These are phyloP conservation scores for Colletotrichum chrysophilum DNA, from an alignment of 2,329 filamentous ascomycete genomes.

Conservation along the genomic window DNA sequence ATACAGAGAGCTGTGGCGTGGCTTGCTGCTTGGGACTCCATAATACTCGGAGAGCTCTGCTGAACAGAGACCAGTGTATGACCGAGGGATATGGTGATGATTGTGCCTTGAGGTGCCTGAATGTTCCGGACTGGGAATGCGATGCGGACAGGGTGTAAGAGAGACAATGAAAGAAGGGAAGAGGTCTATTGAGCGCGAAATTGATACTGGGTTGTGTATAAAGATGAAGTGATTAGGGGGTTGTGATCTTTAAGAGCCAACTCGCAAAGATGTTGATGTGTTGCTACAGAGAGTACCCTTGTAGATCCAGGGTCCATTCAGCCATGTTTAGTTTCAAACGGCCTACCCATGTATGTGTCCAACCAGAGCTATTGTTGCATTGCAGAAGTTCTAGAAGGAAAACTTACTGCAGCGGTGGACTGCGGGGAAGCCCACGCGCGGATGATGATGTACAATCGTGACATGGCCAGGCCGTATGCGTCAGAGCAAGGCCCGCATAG, in stretches of 20 bases:
- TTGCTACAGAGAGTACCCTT: background rate
- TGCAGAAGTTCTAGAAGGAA: background rate
- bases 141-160: background rate
- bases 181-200: background rate
- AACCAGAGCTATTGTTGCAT: background rate
- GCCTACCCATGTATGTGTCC: background rate
- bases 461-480: background rate
- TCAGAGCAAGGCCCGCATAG: background rate
- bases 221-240: background rate
- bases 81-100: background rate
- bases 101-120: background rate
- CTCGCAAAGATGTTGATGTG: background rate
- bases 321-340: background rate
- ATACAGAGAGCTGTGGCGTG: constrained; percentile 67
- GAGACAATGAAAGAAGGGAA: background rate
- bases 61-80: background rate
- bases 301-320: background rate
- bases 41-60: background rate
- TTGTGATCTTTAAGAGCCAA: background rate
- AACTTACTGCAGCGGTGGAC: background rate
- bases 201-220: background rate
- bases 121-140: background rate
- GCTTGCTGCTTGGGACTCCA: constrained; percentile 24
- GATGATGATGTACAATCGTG: background rate
- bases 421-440: background rate